Conservation (phyloP, 164 flowering plant species). For the Santalum album region DNA sequence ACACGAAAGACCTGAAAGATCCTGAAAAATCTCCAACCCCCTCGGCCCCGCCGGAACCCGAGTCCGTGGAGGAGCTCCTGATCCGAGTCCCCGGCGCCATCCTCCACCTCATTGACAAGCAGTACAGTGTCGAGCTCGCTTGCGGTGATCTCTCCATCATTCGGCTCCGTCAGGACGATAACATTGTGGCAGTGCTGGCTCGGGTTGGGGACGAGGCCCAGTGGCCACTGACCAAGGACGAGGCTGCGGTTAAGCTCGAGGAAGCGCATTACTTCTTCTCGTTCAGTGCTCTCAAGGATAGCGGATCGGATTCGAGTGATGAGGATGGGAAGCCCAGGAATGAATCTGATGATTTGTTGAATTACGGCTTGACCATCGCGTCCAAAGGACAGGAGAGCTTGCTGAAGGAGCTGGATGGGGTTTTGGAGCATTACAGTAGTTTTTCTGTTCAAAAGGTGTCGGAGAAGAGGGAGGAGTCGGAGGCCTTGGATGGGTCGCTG, state of each 20-base stretch:
- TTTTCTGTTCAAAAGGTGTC: slow-evolving; percentile 58
- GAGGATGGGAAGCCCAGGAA: slow-evolving; percentile 1
- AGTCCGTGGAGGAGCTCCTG: slow-evolving; percentile 14
- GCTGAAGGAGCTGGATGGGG: slow-evolving; percentile 48
- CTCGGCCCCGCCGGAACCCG: slow-evolving; percentile 13
- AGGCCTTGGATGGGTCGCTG: slow-evolving; percentile 31
- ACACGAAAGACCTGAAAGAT: too few species aligned
- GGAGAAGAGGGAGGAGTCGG: slow-evolving; percentile 13
- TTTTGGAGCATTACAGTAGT: slow-evolving; percentile 46
- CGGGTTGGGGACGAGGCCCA: slow-evolving; percentile 21
- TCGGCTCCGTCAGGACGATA: slow-evolving; percentile 16
- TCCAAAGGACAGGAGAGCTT: slow-evolving; percentile 60
- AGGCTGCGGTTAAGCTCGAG: slow-evolving; percentile 25
- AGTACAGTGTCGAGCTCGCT: slow-evolving; percentile 29
- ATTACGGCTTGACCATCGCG: slow-evolving; percentile 76
- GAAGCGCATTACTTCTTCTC: slow-evolving; percentile 31
- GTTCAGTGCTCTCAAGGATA: slow-evolving; percentile 9
- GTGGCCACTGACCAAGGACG: slow-evolving; percentile 29
- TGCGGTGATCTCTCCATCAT: slow-evolving; percentile 18
- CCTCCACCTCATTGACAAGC: slow-evolving; percentile 23
- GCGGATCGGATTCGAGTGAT: slow-evolving; percentile 5
- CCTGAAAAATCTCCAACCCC: background rate
- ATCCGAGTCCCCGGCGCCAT: slow-evolving; percentile 21
- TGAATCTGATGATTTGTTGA: slow-evolving; percentile 28
- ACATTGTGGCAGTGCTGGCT: slow-evolving; percentile 24